Base-by-base conservation (phyloP, 2,329 filamentous ascomycete species). In the Dactylonectria estremocensis region DNA sequence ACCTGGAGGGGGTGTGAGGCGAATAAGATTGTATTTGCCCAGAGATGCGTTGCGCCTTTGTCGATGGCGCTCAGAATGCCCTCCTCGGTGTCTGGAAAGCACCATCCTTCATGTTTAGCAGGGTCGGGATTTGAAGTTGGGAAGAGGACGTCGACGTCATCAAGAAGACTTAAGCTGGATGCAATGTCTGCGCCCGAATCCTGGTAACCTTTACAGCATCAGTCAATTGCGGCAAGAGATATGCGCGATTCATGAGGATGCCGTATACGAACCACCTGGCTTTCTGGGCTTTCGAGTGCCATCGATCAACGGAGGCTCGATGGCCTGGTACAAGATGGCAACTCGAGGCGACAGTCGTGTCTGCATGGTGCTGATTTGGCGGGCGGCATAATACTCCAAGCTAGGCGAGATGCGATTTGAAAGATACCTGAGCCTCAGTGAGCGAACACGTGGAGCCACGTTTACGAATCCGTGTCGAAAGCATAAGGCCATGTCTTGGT, bases 1-100 rank as follows among this genome's bases (percentile, higher is more conserved):
- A 67, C 78, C 64, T 88, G 85, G 0, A 87, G 76, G 2, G 85
- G 84, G 72, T 87, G 85, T 0, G 79, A 78, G 0, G 80, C 78
- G 69, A 87, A 87, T 1, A 87, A 72, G 46, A 87, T 83, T 0
- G 85, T 87, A 68, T 87, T 87, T 1, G 84, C 83, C 84, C 85
- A 87, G 3, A 87, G 73, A 68, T 84, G 81, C 1, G 82, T 87
- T 0, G 82, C 81, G 0, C 83, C 83, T 43, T 74, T 73, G 3
- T 79, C 58, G 1, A 86, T 57, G 0, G 84, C 84, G 54, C 54
- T 49, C 14, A 74, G 7, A 10, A 69, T 67, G 1, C 72, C 69
- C 22, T 68, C 59, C 16, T 74, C 70, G 16, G 56, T 74, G 24
- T 73, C 67, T 0, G 70, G 72, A 37, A 73, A 74, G 4, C 63